Base-by-base conservation (phyloP, 768 basidiomycete species). In the Termitomyces sp. region DNA sequence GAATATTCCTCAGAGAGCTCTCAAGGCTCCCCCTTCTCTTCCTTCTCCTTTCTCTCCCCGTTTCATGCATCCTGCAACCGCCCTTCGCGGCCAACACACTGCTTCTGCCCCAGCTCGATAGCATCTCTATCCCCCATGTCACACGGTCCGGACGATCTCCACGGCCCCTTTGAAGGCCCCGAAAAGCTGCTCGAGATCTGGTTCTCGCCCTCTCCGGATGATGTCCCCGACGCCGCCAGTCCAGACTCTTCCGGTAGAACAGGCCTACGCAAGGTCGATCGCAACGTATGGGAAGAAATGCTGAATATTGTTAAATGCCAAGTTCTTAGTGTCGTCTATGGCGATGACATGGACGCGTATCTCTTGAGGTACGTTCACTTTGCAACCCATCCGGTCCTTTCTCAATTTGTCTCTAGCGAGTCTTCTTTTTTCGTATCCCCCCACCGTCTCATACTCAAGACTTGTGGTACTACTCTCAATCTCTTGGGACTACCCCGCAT, bases 391-490 rank as follows among this genome's bases (percentile, higher is more conserved):
- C 42, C 16, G 17, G 45, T 43, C 49, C 21, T 53, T 58, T 61
- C 42, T 62, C 65, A 37, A 63, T 54, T 34, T 43, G 53, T 45
- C 48, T 50, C n/a, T 71, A 98, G 97, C 77, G 97, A 98, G 82
- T 98, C 96, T 0, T 98, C 95, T 37, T 80, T 99, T 54, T 96
- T 99, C 67, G 86, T 99, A 53, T 92, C 89, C 38, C 85, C 96
- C 2, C 95, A 99, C 74, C 88, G 94, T 56, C 82, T 99, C 59
- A 98, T 99, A 65, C 85, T 99, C 68, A 99, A 99, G 75, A 99
- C 97, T 12, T 99, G 97, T 71, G 97, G 97, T 25, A 99, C 97
- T 4, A 99, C 97, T 5, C 87, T 98, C 59, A 98, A 98, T 75
- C 88, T 99, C 48, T 82, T 96, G 60, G 97, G 97, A 12, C 81